phyloP scores from a whole-genome alignment of 306 rosid species.

The Cajanus cajan region DNA sequence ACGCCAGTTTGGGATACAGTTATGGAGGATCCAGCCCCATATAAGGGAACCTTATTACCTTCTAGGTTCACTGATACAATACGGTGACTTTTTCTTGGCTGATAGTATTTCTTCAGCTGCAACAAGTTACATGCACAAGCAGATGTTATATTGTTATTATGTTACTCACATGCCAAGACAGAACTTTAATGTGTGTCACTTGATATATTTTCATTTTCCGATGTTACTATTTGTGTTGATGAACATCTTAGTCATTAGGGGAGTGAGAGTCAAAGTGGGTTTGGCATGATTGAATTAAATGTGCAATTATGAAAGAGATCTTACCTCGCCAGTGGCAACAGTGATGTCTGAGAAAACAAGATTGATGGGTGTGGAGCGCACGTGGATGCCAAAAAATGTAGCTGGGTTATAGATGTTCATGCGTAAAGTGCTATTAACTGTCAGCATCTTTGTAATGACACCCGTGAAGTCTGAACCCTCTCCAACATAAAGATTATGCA shows the following conservation, averaged over 20 bases:
- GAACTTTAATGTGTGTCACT: background rate
- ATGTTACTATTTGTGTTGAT: background rate
- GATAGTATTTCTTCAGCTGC: slow-evolving; percentile 84
- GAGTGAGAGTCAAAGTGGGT: background rate
- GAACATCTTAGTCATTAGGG: background rate
- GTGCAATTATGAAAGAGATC: background rate
- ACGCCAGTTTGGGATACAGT: slow-evolving; percentile 41
- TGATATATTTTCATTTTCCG: background rate
- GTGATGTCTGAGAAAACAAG: slow-evolving; percentile 73
- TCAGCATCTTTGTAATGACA: slow-evolving; percentile 76
- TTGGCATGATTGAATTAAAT: background rate
- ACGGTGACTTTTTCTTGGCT: slow-evolving; percentile 77
- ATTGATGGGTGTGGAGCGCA: slow-evolving; percentile 65
- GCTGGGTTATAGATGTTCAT: slow-evolving; percentile 84
- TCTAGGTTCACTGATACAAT: slow-evolving; percentile 45
- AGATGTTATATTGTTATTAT: background rate
- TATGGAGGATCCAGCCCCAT: slow-evolving; percentile 79
- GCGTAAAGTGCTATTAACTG: slow-evolving; percentile 69
- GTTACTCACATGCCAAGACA: slow-evolving; percentile 7
- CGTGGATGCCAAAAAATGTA: slow-evolving; percentile 86
- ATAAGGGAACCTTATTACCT: slow-evolving; percentile 81
- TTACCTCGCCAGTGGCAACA: slow-evolving; percentile 84
- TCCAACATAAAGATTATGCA: slow-evolving; percentile 68
- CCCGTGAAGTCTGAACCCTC: slow-evolving; percentile 83
- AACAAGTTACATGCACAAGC: slow-evolving; percentile 3